Evolutionary conservation across 1,139 yeast species (phyloP).

Genomic region (Geotrichum restrictum): DNA sequence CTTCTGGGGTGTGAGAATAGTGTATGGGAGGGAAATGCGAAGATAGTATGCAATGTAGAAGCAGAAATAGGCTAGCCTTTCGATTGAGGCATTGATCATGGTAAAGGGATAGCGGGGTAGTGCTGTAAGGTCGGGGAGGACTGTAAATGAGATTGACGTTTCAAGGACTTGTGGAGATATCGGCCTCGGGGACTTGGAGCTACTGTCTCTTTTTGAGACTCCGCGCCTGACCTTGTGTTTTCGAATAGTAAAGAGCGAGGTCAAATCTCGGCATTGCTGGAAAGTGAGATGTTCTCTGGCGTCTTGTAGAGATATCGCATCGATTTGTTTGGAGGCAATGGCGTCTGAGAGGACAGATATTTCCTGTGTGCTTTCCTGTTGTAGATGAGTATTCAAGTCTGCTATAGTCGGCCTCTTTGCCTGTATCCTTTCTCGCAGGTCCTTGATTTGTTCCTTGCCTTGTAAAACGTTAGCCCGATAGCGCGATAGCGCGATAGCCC

Average conservation of each 20-base stretch:
- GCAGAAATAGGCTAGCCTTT: constrained; percentile 35
- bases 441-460: neutral
- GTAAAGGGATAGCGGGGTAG: constrained; percentile 33
- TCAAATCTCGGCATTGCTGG: constrained; percentile 1
- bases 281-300: neutral
- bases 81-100: constrained; percentile 35
- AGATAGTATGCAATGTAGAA: constrained; percentile 36
- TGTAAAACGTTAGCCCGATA: neutral
- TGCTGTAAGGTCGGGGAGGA: constrained; percentile 35
- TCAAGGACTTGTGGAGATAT: constrained; percentile 45
- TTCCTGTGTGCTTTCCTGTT: neutral
- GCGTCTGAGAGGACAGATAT: neutral
- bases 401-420: neutral
- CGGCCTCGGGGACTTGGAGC: neutral
- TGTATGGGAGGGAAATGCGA: constrained; percentile 36
- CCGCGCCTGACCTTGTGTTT: neutral
- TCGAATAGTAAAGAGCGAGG: constrained; percentile 6
- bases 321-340: neutral
- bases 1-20: constrained; percentile 33
- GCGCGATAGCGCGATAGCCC: neutral
- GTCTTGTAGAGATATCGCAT: neutral
- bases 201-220: neutral
- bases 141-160: constrained; percentile 29
- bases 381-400: neutral
- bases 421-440: neutral